Percentiles rank a stretch among this genome's conserved stretches.
Conservation (phyloP, 306 rosid species). For the Astragalus glycyphyllos region DNA sequence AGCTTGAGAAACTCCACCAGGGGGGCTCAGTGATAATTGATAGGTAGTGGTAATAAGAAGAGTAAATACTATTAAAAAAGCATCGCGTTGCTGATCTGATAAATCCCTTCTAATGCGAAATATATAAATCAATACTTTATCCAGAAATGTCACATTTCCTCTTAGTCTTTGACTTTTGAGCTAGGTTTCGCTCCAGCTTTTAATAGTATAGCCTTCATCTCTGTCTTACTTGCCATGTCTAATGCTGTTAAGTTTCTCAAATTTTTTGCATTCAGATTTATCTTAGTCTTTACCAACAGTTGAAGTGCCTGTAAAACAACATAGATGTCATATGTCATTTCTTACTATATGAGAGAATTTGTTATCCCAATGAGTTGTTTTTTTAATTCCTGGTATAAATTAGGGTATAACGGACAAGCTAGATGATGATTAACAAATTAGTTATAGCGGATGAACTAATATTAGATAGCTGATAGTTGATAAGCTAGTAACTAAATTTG, state of each 20-base stretch:
- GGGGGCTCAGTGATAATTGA: not conserved
- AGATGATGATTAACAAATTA: no score
- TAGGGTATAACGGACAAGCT: no score
- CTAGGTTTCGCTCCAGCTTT: not conserved
- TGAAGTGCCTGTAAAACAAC: constrained; percentile 25
- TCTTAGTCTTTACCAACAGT: not conserved
- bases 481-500: no score
- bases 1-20: not conserved
- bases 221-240: not conserved
- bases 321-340: not conserved
- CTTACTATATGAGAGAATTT: no score
- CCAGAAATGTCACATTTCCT: not conserved
- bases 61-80: constrained; percentile 1
- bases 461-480: no score
- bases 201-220: not conserved
- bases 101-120: not conserved
- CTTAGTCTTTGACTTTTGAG: not conserved
- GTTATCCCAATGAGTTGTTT: no score
- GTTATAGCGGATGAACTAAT: no score
- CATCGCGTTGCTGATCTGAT: not conserved
- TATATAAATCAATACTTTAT: not conserved
- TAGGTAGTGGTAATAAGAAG: not conserved
- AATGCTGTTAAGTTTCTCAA: not conserved
- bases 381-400: no score
- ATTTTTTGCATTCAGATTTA: constrained; percentile 31